Evolutionary conservation across 805 yeast species (phyloP).

Genomic region (Wickerhamiella lipophila): DNA sequence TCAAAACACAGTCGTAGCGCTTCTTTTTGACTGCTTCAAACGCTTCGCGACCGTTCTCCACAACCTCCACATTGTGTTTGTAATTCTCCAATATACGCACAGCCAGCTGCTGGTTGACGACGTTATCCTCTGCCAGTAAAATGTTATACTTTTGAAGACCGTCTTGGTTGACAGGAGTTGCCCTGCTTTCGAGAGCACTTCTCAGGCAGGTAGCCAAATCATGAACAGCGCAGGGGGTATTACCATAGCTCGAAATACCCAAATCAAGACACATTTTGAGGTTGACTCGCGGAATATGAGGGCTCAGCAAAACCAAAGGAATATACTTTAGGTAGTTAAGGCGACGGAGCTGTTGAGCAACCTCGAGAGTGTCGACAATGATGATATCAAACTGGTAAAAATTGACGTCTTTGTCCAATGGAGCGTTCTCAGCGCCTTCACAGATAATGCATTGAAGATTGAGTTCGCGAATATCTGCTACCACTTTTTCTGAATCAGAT

Average conservation of each 20-base stretch:
- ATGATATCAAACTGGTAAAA: slow-evolving; percentile 58
- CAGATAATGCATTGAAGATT: slow-evolving; percentile 42
- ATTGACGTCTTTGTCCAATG: slow-evolving; percentile 29
- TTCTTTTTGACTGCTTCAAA: slow-evolving; percentile 57
- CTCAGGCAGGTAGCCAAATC: slow-evolving; percentile 73
- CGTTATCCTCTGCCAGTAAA: slow-evolving; percentile 73
- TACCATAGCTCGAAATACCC: slow-evolving; percentile 80
- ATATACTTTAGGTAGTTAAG: slow-evolving; percentile 71
- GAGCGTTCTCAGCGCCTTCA: slow-evolving; percentile 40
- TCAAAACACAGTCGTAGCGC: slow-evolving; percentile 66
- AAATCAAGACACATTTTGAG: slow-evolving; percentile 73
- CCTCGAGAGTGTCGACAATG: slow-evolving; percentile 66
- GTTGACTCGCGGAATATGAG: slow-evolving; percentile 61
- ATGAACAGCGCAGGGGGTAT: slow-evolving; percentile 70
- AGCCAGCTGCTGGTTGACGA: slow-evolving; percentile 78
- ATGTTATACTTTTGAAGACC: slow-evolving; percentile 64
- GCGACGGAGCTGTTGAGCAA: slow-evolving; percentile 54
- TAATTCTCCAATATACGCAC: slow-evolving; percentile 74
- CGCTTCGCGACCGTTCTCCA: slow-evolving; percentile 76
- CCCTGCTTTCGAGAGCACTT: slow-evolving; percentile 74
- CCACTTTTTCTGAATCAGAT: slow-evolving; percentile 40
- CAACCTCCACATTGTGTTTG: slow-evolving; percentile 74
- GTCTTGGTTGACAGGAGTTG: slow-evolving; percentile 67
- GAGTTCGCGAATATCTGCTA: slow-evolving; percentile 39
- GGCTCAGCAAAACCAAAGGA: slow-evolving; percentile 69